phyloP scores from a whole-genome alignment of 2,329 filamentous ascomycete species.

The Dothideomycetidae sp. region DNA sequence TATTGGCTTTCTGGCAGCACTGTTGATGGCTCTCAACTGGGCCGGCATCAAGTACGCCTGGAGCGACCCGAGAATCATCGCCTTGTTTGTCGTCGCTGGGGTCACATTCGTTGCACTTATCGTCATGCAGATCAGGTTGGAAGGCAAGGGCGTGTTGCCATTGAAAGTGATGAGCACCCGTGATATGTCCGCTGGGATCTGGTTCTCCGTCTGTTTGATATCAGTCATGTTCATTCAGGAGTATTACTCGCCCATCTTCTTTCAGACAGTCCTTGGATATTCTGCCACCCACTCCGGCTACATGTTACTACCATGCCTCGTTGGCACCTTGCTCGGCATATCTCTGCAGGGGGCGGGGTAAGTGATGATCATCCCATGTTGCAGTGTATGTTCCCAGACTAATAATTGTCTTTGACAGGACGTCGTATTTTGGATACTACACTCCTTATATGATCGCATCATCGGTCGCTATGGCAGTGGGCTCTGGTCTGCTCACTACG shows the following conservation, averaged over 20 bases:
- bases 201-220: conserved; percentile 6
- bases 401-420: conserved; percentile 21
- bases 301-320: conserved; percentile 28
- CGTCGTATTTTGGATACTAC: conserved; percentile 28
- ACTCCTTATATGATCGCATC: conserved; percentile 28
- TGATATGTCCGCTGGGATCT: conserved; percentile 24
- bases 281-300: conserved; percentile 29
- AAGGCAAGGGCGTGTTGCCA: conserved; percentile 30
- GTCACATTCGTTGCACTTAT: conserved; percentile 21
- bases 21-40: conserved; percentile 35
- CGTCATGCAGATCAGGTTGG: conserved; percentile 24
- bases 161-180: conserved; percentile 33
- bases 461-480: conserved; percentile 13
- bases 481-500: conserved; percentile 14
- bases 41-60: conserved; percentile 26
- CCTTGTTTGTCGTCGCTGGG: conserved; percentile 1
- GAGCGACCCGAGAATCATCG: conserved; percentile 15
- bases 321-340: conserved; percentile 24
- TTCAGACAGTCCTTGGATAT: conserved; percentile 29
- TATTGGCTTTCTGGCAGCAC: conserved; percentile 26
- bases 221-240: background rate
- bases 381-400: too few species aligned
- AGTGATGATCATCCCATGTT: too few species aligned
- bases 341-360: conserved; percentile 22
- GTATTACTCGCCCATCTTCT: conserved; percentile 25